Evolutionary conservation across 2,329 filamentous ascomycete species (phyloP).

Genomic region (Ophiosphaerella herpotricha): DNA sequence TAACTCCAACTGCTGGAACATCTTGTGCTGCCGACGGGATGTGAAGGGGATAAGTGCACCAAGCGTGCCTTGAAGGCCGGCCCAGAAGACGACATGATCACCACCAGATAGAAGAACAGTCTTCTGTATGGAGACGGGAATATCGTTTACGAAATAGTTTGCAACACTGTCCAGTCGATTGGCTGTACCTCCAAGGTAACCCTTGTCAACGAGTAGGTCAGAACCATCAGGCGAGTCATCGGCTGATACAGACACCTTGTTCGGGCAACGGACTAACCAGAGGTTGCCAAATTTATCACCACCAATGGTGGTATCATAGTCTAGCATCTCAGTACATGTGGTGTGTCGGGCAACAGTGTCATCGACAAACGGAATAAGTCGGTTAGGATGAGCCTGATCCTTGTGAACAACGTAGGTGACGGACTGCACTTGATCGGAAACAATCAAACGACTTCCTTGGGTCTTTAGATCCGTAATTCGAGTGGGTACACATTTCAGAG

Average conservation of each 20-base stretch:
- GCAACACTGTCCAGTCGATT: slow-evolving; percentile 83
- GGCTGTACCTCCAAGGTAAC: slow-evolving; percentile 86
- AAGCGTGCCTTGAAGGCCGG: slow-evolving; percentile 90
- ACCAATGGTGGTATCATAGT: slow-evolving; percentile 93
- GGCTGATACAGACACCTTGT: slow-evolving; percentile 83
- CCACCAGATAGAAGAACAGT: slow-evolving; percentile 89
- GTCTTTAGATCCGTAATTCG: slow-evolving; percentile 89
- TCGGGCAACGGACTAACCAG: slow-evolving; percentile 86
- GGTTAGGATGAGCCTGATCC: slow-evolving; percentile 73
- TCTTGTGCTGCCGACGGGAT: slow-evolving; percentile 90
- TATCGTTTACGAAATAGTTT: slow-evolving; percentile 89
- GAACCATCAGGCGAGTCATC: slow-evolving; percentile 91
- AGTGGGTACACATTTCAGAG: slow-evolving; percentile 71
- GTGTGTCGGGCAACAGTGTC: slow-evolving; percentile 91
- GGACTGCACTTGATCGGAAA: slow-evolving; percentile 90
- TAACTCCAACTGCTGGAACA: slow-evolving; percentile 93
- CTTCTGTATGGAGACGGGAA: slow-evolving; percentile 88
- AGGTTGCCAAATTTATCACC: slow-evolving; percentile 98
- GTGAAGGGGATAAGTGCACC: slow-evolving; percentile 92
- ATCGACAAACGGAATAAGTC: slow-evolving; percentile 89
- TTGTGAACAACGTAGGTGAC: slow-evolving; percentile 95
- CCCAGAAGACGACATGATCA: slow-evolving; percentile 90
- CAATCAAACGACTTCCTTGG: slow-evolving; percentile 87
- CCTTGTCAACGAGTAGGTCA: slow-evolving; percentile 86
- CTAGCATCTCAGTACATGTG: slow-evolving; percentile 88